Conservation (phyloP, 495 filamentous ascomycete species). For the Xylona heveae region DNA sequence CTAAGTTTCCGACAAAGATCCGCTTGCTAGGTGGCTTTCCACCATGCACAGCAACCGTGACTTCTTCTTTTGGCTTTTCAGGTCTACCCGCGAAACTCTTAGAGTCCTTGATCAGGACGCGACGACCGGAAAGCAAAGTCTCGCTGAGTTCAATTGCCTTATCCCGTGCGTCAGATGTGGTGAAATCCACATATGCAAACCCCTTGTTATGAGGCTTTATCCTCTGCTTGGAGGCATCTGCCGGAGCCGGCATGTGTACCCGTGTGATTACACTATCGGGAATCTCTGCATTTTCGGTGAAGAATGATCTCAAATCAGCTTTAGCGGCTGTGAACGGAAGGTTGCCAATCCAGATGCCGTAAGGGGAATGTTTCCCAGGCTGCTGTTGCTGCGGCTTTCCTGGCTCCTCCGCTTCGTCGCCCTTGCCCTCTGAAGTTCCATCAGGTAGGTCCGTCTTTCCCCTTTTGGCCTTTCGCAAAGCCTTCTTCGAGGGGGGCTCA, state of each 20-base stretch:
- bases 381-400: slow-evolving; percentile 18
- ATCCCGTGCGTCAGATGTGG: slow-evolving; percentile 37
- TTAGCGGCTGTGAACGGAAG: slow-evolving; percentile 59
- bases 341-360: slow-evolving; percentile 94
- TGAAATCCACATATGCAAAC: slow-evolving; percentile 92
- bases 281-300: slow-evolving; percentile 49
- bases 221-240: slow-evolving; percentile 17
- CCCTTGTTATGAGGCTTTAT: slow-evolving; percentile 51
- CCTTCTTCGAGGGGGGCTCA: slow-evolving; percentile 87
- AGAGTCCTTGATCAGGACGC: slow-evolving; percentile 77
- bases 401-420: slow-evolving; percentile 16
- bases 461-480: slow-evolving; percentile 61
- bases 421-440: slow-evolving; percentile 16
- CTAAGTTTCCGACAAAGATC: slow-evolving; percentile 82
- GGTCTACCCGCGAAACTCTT: slow-evolving; percentile 69
- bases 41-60: slow-evolving; percentile 5
- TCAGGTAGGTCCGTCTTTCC: slow-evolving; percentile 26
- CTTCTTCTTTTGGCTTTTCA: slow-evolving; percentile 28
- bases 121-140: slow-evolving; percentile 48
- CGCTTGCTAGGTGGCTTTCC: slow-evolving; percentile 47
- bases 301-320: slow-evolving; percentile 48
- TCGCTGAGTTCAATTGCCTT: slow-evolving; percentile 64
- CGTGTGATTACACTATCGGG: slow-evolving; percentile 52
- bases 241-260: slow-evolving; percentile 48
- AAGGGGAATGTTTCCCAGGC: slow-evolving; percentile 38